These are phyloP conservation scores for Cyberlindnera lachancei DNA, from an alignment of 805 yeast genomes.

Conservation along the genomic window DNA sequence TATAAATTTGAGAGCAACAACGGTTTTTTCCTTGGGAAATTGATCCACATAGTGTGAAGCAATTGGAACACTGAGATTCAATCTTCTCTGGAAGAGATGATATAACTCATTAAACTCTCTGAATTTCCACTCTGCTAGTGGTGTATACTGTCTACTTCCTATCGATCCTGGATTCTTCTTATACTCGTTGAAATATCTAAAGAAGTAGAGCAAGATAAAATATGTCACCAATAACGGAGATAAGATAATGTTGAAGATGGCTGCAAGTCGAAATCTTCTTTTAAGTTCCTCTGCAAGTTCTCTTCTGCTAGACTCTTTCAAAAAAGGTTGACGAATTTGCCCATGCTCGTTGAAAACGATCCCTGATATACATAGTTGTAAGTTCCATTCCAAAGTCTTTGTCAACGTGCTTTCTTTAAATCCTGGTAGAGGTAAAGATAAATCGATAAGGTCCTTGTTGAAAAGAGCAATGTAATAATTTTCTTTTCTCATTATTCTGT, in stretches of 20 bases:
- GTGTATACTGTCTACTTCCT: constrained; percentile 83
- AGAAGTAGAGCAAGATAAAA: constrained; percentile 75
- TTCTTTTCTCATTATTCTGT: constrained; percentile 91
- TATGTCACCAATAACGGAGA: constrained; percentile 85
- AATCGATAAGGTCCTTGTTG: constrained; percentile 66
- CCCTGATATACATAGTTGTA: constrained; percentile 80
- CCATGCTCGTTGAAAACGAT: constrained; percentile 80
- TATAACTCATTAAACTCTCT: constrained; percentile 91
- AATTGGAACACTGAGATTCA: constrained; percentile 68
- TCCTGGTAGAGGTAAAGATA: constrained; percentile 50
- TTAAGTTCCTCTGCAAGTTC: constrained; percentile 60
- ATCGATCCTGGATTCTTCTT: constrained; percentile 80
- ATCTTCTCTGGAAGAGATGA: constrained; percentile 75
- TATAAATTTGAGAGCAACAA: constrained; percentile 47
- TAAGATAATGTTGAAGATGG: constrained; percentile 69
- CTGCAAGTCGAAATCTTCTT: constrained; percentile 82
- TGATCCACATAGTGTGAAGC: constrained; percentile 83
- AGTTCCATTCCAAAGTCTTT: constrained; percentile 89
- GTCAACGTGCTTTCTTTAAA: constrained; percentile 47
- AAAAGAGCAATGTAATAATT: constrained; percentile 88
- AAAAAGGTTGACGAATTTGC: constrained; percentile 61
- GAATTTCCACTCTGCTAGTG: constrained; percentile 90
- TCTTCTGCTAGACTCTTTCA: constrained; percentile 64
- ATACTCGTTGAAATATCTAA: constrained; percentile 88
- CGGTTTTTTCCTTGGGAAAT: constrained; percentile 76